Percentiles rank a stretch among this genome's conserved stretches.
Conservation (phyloP, 2,329 filamentous ascomycete species). For the Fusarium devonianum region DNA sequence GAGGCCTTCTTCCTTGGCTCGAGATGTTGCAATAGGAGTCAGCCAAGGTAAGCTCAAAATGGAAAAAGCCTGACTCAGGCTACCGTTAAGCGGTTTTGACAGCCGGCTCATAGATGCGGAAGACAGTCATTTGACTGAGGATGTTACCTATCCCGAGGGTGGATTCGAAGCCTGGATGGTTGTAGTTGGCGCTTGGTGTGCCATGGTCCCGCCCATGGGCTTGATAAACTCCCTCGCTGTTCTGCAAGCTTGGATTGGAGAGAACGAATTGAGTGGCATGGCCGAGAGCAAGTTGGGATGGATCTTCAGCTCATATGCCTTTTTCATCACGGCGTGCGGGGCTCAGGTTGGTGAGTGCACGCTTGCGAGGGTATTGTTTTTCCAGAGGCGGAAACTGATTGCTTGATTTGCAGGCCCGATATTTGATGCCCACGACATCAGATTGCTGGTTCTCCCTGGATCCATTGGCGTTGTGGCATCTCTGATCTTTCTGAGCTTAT, state of each 20-base stretch:
- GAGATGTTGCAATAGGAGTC: too few species aligned
- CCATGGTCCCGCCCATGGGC: conserved; percentile 69
- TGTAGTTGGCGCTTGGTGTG: conserved; percentile 72
- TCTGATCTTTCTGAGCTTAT: conserved; percentile 66
- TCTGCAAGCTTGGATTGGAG: conserved; percentile 68
- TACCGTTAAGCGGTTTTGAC: too few species aligned
- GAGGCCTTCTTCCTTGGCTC: too few species aligned
- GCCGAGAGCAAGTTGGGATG: conserved; percentile 9
- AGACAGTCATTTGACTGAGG: too few species aligned
- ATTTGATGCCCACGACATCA: conserved; percentile 73
- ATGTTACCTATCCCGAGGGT: conserved; percentile 21
- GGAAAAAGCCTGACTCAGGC: too few species aligned
- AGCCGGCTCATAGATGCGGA: too few species aligned
- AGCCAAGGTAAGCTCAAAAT: too few species aligned
- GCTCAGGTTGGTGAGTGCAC: conserved; percentile 8
- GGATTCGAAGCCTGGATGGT: conserved; percentile 67
- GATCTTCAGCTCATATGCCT: conserved; percentile 21
- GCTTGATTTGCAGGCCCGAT: conserved; percentile 54
- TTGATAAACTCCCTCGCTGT: conserved; percentile 72
- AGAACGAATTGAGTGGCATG: background rate
- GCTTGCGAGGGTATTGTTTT: rapidly evolving
- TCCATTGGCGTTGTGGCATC: conserved; percentile 62
- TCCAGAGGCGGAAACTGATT: background rate
- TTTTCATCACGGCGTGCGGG: conserved; percentile 20
- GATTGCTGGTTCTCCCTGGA: conserved; percentile 64